Percentiles rank a stretch among this genome's conserved stretches.
These are phyloP conservation scores for Conoideocrella luteorostrata DNA, from an alignment of 2,329 filamentous ascomycete species.

Conservation along the genomic window DNA sequence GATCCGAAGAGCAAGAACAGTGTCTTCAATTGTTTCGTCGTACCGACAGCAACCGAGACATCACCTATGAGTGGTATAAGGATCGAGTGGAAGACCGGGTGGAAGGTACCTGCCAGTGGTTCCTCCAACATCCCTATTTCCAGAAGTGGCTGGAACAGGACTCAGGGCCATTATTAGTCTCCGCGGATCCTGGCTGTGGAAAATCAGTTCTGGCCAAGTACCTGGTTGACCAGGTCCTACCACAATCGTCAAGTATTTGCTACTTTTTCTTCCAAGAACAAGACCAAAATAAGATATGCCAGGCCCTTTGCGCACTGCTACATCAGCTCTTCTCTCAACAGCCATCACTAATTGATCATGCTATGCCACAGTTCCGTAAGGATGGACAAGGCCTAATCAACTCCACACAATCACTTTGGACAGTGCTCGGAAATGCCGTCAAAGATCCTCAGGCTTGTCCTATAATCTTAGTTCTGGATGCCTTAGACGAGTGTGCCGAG, in stretches of 20 bases:
- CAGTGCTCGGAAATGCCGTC: neutral
- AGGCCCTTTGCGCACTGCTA: constrained; percentile 6
- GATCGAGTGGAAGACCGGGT: too few species aligned
- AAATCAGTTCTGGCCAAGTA: constrained; percentile 28
- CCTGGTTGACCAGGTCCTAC: constrained; percentile 15
- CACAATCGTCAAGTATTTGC: constrained; percentile 20
- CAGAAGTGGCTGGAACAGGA: constrained; percentile 20
- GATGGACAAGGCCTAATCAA: neutral
- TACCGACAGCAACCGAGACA: too few species aligned
- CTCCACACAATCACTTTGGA: neutral
- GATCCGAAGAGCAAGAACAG: too few species aligned
- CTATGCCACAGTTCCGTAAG: neutral
- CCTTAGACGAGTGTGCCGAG: too few species aligned
- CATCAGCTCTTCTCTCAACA: neutral
- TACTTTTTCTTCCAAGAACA: constrained; percentile 14
- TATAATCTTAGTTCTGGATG: neutral
- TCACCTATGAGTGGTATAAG: too few species aligned
- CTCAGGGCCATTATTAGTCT: constrained; percentile 25
- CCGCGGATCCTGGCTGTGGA: constrained; percentile 33
- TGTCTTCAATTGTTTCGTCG: too few species aligned
- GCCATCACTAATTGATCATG: neutral
- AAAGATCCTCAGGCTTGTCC: neutral
- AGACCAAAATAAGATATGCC: constrained; percentile 1
- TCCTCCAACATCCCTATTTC: constrained; percentile 23
- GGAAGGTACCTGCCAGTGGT: constrained; percentile 31